A percentile compares a stretch with the other conserved stretches of the same genome.
phyloP scores from a whole-genome alignment of 495 filamentous ascomycete genomes.

The Friedmanniomyces simplex region DNA sequence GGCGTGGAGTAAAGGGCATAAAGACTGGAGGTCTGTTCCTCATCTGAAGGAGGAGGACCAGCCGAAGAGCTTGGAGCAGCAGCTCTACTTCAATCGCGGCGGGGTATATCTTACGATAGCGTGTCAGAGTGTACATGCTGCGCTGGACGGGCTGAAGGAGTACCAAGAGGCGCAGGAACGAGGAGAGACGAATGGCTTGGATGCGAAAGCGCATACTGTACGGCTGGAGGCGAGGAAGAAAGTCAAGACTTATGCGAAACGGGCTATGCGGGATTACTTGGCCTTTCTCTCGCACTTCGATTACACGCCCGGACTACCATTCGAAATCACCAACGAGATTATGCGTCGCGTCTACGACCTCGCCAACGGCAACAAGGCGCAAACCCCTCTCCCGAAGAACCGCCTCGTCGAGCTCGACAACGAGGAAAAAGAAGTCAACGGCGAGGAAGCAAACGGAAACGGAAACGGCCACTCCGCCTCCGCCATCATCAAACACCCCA shows the following conservation, averaged over 20 bases:
- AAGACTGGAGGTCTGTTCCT: conserved; percentile 39
- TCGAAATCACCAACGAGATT: conserved; percentile 56
- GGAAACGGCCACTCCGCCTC: conserved; percentile 8
- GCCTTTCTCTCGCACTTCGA: conserved; percentile 60
- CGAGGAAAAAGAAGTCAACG: conserved; percentile 11
- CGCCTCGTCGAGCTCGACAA: conserved; percentile 17
- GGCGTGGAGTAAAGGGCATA: conserved; percentile 29
- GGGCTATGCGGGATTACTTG: conserved; percentile 59
- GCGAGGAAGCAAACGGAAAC: neutral
- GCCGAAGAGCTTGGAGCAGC: conserved; percentile 59
- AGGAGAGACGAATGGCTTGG: conserved; percentile 15
- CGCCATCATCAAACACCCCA: conserved; percentile 27
- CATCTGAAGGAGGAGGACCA: conserved; percentile 58
- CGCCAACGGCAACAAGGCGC: conserved; percentile 28
- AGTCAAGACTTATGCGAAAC: conserved; percentile 60
- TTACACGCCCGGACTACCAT: conserved; percentile 59
- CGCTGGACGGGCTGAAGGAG: conserved; percentile 36
- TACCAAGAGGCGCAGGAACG: conserved; percentile 28
- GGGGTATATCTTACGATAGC: conserved; percentile 64
- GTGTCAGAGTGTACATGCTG: conserved; percentile 48
- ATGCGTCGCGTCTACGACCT: conserved; percentile 50
- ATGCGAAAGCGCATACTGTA: conserved; percentile 31
- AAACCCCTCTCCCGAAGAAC: conserved; percentile 17
- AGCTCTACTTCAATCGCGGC: conserved; percentile 66
- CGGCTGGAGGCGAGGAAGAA: conserved; percentile 51